Evolutionary conservation across 2,329 filamentous ascomycete species (phyloP), one percentile per base, ranked within the genome.

Genomic region (Penicillium sp.): DNA sequence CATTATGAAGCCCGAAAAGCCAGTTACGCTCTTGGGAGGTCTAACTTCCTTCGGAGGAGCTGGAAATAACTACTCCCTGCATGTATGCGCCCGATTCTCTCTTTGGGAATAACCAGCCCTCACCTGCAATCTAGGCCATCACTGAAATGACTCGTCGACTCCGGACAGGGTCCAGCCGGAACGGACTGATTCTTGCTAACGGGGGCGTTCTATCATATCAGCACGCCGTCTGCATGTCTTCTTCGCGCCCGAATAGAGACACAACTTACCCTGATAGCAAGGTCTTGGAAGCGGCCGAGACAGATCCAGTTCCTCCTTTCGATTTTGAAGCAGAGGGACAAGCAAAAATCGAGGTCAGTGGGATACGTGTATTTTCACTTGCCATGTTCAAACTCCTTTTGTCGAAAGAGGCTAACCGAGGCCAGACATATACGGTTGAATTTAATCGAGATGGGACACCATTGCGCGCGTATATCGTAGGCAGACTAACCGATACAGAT

Each of bases 61-160:
- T 6, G 86, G 86, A 0, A 89, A 89, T 58, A 88, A 88, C 51
- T 89, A 89, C 56, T 86, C 83, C 0, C 84, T 88, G 79, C 85
- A 89, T 71, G 84, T 81, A 68, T 18, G 56, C 3, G 7, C 7
- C 13, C 27, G 7, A 14, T 34, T 5, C 2, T 5, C n/a, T 5
- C 10, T 1, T 19, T 14, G 6, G 4, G 2, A 19, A 5, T 19
- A 11, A 39, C 9, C 3, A 19, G 4, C 11, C 9, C 36, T 39
- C 16, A 39, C 36, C 16, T 39, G 3, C 16, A 18, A 11, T 13
- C 16, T 19, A 75, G 74, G 81, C 74, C 11, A 77, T 85, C 27
- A 81, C 78, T 9, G 81, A 81, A 63, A 83, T 85, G 76, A 73
- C 76, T 0, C 79, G 83, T 4, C 73, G 78, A 51, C 66, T 88